phyloP scores from a whole-genome alignment of 2,329 filamentous ascomycete genomes.

The Rachicladosporium sp. region DNA sequence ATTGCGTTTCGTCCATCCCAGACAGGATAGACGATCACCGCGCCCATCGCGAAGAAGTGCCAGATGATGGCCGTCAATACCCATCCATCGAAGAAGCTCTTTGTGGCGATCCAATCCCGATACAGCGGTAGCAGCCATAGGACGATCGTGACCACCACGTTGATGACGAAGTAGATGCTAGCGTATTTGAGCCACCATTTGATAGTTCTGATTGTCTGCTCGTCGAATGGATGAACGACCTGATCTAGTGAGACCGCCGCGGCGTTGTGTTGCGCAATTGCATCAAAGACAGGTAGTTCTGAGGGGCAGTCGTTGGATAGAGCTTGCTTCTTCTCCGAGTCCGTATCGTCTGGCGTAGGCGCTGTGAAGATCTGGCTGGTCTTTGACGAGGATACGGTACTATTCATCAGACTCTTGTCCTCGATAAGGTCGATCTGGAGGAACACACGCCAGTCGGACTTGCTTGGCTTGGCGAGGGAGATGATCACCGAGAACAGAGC shows the following conservation, averaged over 20 bases:
- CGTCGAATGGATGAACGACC: conserved; percentile 32
- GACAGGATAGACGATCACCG: conserved; percentile 36
- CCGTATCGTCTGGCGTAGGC: conserved; percentile 2
- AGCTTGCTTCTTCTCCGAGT: not conserved
- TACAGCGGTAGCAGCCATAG: conserved; percentile 40
- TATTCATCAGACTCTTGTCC: conserved; percentile 16
- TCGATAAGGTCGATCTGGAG: conserved; percentile 35
- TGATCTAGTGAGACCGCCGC: conserved; percentile 19
- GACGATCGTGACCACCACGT: conserved; percentile 35
- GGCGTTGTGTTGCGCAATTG: too few relatives aligned
- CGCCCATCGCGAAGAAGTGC: conserved; percentile 36
- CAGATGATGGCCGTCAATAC: conserved; percentile 33
- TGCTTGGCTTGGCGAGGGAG: conserved; percentile 20
- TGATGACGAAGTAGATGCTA: conserved; percentile 27
- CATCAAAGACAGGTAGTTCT: too few relatives aligned
- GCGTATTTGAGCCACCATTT: conserved; percentile 24
- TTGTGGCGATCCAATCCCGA: conserved; percentile 36
- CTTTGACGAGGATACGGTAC: not conserved
- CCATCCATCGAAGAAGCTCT: conserved; percentile 36
- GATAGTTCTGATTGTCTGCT: conserved; percentile 16
- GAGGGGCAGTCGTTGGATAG: too few relatives aligned
- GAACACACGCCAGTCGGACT: conserved; percentile 35
- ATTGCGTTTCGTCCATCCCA: conserved; percentile 36
- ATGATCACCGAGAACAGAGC: conserved; percentile 35
- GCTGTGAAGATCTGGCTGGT: not conserved